phyloP scores from a whole-genome alignment of 805 yeast genomes.

The Hanseniaspora lachancei region DNA sequence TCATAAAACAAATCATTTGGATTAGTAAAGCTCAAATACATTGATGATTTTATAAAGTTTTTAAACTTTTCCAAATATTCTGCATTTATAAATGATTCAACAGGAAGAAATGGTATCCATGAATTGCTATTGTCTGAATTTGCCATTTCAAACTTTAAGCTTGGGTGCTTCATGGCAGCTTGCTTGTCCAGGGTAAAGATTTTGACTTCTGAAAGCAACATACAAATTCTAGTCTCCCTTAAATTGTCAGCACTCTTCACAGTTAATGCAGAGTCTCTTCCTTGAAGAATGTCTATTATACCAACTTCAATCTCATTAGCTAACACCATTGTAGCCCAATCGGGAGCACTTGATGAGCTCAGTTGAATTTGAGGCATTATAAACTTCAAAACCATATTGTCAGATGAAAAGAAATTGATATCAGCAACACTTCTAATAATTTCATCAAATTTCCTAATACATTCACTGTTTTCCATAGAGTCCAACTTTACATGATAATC shows the following conservation, averaged over 20 bases:
- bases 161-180: conserved; percentile 20
- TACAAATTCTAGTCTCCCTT: conserved; percentile 46
- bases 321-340: conserved; percentile 39
- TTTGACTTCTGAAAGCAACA: conserved; percentile 43
- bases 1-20: conserved; percentile 42
- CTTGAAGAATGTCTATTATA: conserved; percentile 33
- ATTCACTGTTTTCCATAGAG: conserved; percentile 22
- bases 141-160: conserved; percentile 15
- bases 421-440: conserved; percentile 33
- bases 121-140: conserved; percentile 24
- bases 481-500: conserved; percentile 12
- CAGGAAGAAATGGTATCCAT: conserved; percentile 61
- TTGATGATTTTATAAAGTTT: conserved; percentile 40
- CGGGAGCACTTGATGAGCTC: conserved; percentile 33
- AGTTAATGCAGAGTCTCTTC: not conserved
- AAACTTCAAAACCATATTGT: conserved; percentile 41
- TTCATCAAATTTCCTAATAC: conserved; percentile 35
- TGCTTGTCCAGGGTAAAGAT: conserved; percentile 38
- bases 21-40: conserved; percentile 35
- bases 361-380: conserved; percentile 53
- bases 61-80: conserved; percentile 38
- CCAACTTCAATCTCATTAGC: conserved; percentile 50
- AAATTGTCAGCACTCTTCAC: conserved; percentile 26
- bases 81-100: conserved; percentile 28
- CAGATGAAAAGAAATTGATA: conserved; percentile 32